phyloP scores from a whole-genome alignment of 768 basidiomycete genomes.

The Obba rivulosa region DNA sequence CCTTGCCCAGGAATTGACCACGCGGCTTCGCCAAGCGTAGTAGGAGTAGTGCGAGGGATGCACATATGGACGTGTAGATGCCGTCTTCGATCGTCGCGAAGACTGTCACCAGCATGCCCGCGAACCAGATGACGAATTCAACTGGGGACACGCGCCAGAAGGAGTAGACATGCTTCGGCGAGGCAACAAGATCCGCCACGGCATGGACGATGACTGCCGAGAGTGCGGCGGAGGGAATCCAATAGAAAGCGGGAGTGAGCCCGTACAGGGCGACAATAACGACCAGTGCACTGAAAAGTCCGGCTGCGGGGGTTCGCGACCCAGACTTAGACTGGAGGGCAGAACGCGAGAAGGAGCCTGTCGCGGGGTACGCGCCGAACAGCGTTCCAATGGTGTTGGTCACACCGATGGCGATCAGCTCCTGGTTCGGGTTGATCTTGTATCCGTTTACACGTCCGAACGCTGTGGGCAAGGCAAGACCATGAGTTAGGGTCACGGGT shows the following conservation, averaged over 20 bases:
- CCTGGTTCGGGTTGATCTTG: slow-evolving; percentile 89
- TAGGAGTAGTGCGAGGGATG: slow-evolving; percentile 79
- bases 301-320: slow-evolving; percentile 87
- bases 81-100: slow-evolving; percentile 91
- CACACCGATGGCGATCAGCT: slow-evolving; percentile 93
- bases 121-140: slow-evolving; percentile 84
- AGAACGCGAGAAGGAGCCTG: slow-evolving; percentile 94
- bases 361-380: slow-evolving; percentile 91
- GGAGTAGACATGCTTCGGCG: slow-evolving; percentile 72
- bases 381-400: slow-evolving; percentile 88
- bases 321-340: slow-evolving; percentile 94
- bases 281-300: slow-evolving; percentile 74
- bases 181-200: slow-evolving; percentile 80
- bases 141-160: slow-evolving; percentile 93
- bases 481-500: no score
- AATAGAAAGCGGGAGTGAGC: slow-evolving; percentile 86
- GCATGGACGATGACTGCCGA: slow-evolving; percentile 93
- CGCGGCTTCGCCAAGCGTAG: slow-evolving; percentile 83
- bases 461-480: slow-evolving; percentile 36
- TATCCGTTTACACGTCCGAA: slow-evolving; percentile 93
- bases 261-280: slow-evolving; percentile 93
- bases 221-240: slow-evolving; percentile 73
- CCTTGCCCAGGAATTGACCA: slow-evolving; percentile 85
- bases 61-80: slow-evolving; percentile 75
- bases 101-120: slow-evolving; percentile 81